Conservation (phyloP, 768 basidiomycete genomes). For the Amylocystis lapponica region DNA sequence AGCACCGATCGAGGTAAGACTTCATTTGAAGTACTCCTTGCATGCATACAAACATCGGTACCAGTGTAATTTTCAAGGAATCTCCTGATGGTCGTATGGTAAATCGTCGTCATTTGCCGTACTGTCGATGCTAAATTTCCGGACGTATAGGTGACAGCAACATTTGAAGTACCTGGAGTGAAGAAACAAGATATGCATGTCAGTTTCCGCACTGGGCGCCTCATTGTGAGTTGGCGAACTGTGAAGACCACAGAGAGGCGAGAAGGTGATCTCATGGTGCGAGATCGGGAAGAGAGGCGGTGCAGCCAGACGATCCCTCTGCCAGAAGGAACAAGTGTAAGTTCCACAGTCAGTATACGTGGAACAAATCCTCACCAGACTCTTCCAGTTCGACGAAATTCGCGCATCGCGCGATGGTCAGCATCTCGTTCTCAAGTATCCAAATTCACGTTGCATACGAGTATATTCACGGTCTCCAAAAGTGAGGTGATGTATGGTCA, state of each 20-base stretch:
- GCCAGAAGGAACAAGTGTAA: constrained; percentile 56
- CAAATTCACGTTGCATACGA: constrained; percentile 25
- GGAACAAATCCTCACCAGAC: not conserved
- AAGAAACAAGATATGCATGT: constrained; percentile 72
- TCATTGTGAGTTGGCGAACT: constrained; percentile 64
- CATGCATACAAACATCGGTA: not conserved
- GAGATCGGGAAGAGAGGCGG: constrained; percentile 58
- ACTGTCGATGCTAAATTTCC: not conserved
- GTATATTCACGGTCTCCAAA: not conserved
- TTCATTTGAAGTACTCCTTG: not conserved
- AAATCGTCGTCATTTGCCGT: constrained; percentile 1
- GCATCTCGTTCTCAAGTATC: constrained; percentile 59
- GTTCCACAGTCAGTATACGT: not conserved
- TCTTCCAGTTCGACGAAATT: constrained; percentile 64
- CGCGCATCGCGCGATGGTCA: constrained; percentile 60
- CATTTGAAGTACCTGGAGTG: constrained; percentile 65
- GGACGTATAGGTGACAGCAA: constrained; percentile 48
- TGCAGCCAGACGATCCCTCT: constrained; percentile 65
- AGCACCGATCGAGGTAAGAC: constrained; percentile 59
- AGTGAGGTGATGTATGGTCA: not conserved
- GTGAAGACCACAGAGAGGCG: constrained; percentile 55
- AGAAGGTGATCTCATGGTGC: constrained; percentile 53
- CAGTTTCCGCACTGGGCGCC: constrained; percentile 55
- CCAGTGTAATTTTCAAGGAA: constrained; percentile 64
- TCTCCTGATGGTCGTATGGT: constrained; percentile 60